phyloP scores from a whole-genome alignment of 768 basidiomycete genomes.

The Xerocomellus dryophilus region DNA sequence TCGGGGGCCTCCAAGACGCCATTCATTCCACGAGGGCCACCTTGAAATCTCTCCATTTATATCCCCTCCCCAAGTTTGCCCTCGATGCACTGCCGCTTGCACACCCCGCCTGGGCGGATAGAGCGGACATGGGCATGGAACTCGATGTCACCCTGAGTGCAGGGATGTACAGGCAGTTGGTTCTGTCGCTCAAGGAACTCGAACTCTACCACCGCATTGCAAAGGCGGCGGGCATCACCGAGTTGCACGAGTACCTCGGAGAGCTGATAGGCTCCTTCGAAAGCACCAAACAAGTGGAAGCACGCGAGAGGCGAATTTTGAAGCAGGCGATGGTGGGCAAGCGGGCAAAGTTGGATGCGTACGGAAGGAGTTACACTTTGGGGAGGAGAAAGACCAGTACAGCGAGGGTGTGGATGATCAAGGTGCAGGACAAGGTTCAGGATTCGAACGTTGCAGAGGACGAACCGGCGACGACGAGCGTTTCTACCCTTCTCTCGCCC shows the following conservation, averaged over 20 bases:
- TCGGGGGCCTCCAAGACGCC: constrained; percentile 63
- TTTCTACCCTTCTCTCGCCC: constrained; percentile 19
- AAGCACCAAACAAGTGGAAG: constrained; percentile 55
- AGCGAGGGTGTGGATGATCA: constrained; percentile 92
- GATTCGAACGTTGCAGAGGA: constrained; percentile 3
- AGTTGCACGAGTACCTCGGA: constrained; percentile 61
- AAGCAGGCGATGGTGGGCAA: constrained; percentile 44
- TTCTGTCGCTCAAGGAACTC: constrained; percentile 62
- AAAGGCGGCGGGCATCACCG: constrained; percentile 16
- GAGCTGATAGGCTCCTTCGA: constrained; percentile 65
- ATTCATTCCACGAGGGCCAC: constrained; percentile 53
- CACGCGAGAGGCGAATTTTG: constrained; percentile 30
- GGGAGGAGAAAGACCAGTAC: constrained; percentile 88
- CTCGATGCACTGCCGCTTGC: constrained; percentile 55
- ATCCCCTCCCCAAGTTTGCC: constrained; percentile 75
- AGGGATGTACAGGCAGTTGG: constrained; percentile 65
- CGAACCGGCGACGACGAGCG: constrained; percentile 2
- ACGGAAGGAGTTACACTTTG: constrained; percentile 81
- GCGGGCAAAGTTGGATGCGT: constrained; percentile 60
- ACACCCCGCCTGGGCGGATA: constrained; percentile 66
- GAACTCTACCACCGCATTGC: constrained; percentile 48
- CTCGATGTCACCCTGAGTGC: constrained; percentile 63
- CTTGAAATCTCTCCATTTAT: constrained; percentile 63
- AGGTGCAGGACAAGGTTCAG: constrained; percentile 44
- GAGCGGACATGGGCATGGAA: constrained; percentile 53